phyloP scores from a whole-genome alignment of 169 alveolate species.

The Eimeria praecox region DNA sequence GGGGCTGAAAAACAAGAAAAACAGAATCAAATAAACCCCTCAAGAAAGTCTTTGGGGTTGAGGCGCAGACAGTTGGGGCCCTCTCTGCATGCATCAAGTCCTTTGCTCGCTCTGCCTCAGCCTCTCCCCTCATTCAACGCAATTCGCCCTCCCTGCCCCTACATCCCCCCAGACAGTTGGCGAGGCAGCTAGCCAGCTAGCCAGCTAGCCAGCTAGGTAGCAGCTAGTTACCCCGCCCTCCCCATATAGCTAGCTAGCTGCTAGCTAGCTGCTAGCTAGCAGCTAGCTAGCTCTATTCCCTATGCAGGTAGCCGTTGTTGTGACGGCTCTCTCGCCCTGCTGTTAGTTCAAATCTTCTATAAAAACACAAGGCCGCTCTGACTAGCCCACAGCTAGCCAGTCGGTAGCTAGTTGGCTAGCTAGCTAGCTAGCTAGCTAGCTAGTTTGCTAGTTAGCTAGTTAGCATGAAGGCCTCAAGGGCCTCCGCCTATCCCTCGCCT shows the following conservation, averaged over 20 bases:
- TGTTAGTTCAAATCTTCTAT: not conserved
- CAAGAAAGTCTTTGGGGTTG: not conserved
- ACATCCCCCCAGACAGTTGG: too few species aligned
- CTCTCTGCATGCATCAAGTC: not conserved
- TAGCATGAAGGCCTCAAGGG: not conserved
- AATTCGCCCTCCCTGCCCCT: not conserved
- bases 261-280: not conserved
- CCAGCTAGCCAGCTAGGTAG: slow-evolving; percentile 6
- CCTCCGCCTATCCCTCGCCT: slow-evolving; percentile 10
- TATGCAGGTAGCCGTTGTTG: too few species aligned
- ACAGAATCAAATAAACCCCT: not conserved
- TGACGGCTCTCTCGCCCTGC: too few species aligned
- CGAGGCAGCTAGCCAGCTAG: not conserved
- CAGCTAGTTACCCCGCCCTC: too few species aligned
- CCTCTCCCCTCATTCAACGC: not conserved
- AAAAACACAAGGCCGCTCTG: not conserved
- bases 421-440: too few species aligned
- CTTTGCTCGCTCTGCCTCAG: not conserved
- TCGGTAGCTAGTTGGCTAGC: too few species aligned
- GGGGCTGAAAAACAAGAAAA: not conserved
- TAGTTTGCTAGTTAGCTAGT: slow-evolving; percentile 18
- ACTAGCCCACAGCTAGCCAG: not conserved
- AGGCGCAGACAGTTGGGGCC: too few species aligned
- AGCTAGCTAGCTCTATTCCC: not conserved
- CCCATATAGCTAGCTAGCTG: slow-evolving; percentile 22